These are phyloP conservation scores for Nemania serpens DNA, from an alignment of 2,329 filamentous ascomycete genomes.

Conservation along the genomic window DNA sequence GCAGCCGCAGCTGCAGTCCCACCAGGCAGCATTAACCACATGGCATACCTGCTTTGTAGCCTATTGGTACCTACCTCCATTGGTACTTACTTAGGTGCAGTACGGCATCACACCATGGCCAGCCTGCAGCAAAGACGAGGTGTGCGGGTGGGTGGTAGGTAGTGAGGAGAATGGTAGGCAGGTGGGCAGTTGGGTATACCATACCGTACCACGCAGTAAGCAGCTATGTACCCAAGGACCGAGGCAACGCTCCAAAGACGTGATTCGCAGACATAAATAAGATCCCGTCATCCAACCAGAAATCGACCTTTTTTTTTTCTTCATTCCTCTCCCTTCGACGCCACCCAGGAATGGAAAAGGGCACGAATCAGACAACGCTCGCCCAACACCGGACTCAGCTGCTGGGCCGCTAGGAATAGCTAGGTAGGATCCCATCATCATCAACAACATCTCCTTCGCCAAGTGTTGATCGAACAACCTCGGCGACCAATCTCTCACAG, in stretches of 20 bases:
- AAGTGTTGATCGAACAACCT: conserved; percentile 23
- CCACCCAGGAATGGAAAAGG: not conserved
- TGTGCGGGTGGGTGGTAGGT: not conserved
- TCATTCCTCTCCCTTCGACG: too few species aligned
- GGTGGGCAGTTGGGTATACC: conserved; percentile 6
- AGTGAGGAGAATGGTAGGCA: not conserved
- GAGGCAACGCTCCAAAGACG: conserved; percentile 17
- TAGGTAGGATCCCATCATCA: not conserved
- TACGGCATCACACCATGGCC: not conserved
- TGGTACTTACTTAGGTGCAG: too few species aligned
- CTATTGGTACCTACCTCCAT: too few species aligned
- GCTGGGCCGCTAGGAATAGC: too few species aligned
- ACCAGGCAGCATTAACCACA: conserved; percentile 22
- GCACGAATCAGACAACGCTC: conserved; percentile 14
- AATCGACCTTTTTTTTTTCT: not conserved
- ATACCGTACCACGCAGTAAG: not conserved
- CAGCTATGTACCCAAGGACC: conserved; percentile 9
- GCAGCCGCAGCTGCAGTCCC: conserved; percentile 30
- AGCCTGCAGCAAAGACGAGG: conserved; percentile 14
- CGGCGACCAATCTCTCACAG: conserved; percentile 21
- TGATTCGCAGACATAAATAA: conserved; percentile 26
- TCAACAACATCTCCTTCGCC: conserved; percentile 3
- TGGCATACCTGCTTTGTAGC: conserved; percentile 10
- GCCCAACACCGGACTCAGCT: not conserved
- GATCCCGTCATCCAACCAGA: conserved; percentile 13